Conservation (phyloP, 768 basidiomycete species). For the Lactarius tabidus region DNA sequence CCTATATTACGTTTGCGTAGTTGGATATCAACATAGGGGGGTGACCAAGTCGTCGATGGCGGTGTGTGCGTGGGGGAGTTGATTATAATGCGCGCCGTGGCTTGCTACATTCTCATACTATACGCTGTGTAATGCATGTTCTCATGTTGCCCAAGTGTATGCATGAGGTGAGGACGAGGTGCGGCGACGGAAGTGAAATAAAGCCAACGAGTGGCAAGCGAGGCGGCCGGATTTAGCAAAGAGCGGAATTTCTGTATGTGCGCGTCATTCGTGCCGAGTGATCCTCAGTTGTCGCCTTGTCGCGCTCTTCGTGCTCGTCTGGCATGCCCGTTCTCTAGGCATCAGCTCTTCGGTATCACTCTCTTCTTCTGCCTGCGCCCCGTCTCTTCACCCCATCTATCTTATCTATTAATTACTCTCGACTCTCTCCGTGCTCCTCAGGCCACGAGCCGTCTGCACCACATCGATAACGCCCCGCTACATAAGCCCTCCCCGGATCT, state of each 20-base stretch:
- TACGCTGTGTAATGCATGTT: neutral
- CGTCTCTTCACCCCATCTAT: neutral
- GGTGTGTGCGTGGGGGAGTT: neutral
- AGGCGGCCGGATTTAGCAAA: neutral
- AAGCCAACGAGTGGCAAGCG: neutral
- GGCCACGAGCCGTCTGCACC: conserved; percentile 39
- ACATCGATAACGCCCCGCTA: conserved; percentile 54
- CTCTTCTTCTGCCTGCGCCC: neutral
- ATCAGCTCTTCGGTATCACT: conserved; percentile 10
- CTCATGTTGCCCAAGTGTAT: neutral
- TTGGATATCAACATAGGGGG: neutral
- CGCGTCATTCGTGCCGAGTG: neutral
- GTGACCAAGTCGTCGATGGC: neutral
- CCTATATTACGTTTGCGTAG: neutral
- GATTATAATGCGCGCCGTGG: neutral
- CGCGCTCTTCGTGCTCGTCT: neutral
- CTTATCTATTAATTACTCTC: conserved; percentile 15
- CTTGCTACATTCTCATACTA: neutral
- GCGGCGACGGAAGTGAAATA: neutral
- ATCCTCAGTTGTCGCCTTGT: neutral
- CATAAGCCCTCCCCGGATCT: conserved; percentile 34
- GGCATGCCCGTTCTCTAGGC: neutral
- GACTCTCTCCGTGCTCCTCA: conserved; percentile 23
- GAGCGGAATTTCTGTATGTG: neutral
- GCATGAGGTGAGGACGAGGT: neutral